Conservation (phyloP, 257 asterid species). For the Petunia secreta region DNA sequence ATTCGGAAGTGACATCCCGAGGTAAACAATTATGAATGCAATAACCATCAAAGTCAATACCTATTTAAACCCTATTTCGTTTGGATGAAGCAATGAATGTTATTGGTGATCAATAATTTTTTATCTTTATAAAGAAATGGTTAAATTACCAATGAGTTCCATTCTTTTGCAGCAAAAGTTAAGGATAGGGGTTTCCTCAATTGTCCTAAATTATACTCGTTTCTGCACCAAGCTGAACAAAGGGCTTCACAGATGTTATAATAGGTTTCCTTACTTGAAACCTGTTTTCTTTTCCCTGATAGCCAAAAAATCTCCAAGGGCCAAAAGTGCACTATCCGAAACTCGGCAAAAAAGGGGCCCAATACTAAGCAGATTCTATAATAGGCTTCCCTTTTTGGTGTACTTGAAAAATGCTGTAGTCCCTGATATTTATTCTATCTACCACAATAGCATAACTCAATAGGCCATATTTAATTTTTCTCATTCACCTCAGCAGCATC, state of each 20-base stretch:
- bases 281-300: no score
- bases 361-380: neutral
- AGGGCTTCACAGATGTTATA: neutral
- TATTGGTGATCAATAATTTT: neutral
- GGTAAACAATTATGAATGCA: neutral
- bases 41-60: no score
- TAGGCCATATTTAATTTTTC: neutral
- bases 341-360: no score
- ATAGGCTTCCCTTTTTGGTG: neutral
- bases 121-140: neutral
- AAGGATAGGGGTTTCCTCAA: neutral
- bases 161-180: neutral
- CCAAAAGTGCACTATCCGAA: no score
- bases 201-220: constrained; percentile 2
- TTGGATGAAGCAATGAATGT: neutral
- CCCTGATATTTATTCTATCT: neutral
- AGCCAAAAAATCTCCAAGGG: no score
- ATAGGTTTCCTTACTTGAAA: neutral
- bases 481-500: neutral
- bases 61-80: neutral
- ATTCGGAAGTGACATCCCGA: neutral
- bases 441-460: neutral
- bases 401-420: neutral
- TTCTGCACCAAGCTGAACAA: neutral
- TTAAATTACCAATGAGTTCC: neutral